Evolutionary conservation across 192 early-diverging fungal genomes (phyloP), one percentile per base, ranked within the genome.

Genomic region (Geranomyces michiganensis): DNA sequence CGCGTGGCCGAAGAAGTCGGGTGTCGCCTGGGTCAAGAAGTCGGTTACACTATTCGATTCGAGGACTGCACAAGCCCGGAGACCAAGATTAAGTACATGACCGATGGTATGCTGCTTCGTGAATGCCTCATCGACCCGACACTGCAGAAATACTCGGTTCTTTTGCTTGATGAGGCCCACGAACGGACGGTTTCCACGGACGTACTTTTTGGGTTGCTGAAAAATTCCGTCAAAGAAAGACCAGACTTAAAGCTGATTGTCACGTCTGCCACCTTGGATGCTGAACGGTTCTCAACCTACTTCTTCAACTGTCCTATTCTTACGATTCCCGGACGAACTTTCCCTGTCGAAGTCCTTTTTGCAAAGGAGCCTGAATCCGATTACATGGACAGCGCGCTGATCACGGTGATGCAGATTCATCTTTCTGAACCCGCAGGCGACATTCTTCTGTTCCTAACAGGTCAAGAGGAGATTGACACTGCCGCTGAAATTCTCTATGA

Each of bases 141-240:
- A 32, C 82, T 99, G 72, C 82, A 74, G 12, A 89, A 90, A 65
- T 99, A 99, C 81, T 90, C 91, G n/a, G 91, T 93, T 12, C 85
- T 99, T 33, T 90, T 99, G 71, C 85, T 99, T 76, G 97, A 99
- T 73, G 97, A 99, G 75, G 97, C 97, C 21, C 97, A 99, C 88
- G 97, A 99, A 82, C 88, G 97, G 60, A 96, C 96, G 1, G 89
- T 99, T 17, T 86, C 85, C 71, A 99, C 97, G 2, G 97, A 99
- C 82, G 95, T 99, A 10, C 77, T 98, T 22, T 91, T 99, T 75
- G 97, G 97, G 13, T 74, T 98, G 66, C 82, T 99, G 73, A 96
- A 94, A 75, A 89, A 90, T 53, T 88, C 94, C 8, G 84, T 88
- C 15, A 89, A 88, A 49, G 71, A 78, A 64, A 78, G 97, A 24